Evolutionary conservation across 2,329 filamentous ascomycete species (phyloP).

Genomic region (Cercospora canescens): DNA sequence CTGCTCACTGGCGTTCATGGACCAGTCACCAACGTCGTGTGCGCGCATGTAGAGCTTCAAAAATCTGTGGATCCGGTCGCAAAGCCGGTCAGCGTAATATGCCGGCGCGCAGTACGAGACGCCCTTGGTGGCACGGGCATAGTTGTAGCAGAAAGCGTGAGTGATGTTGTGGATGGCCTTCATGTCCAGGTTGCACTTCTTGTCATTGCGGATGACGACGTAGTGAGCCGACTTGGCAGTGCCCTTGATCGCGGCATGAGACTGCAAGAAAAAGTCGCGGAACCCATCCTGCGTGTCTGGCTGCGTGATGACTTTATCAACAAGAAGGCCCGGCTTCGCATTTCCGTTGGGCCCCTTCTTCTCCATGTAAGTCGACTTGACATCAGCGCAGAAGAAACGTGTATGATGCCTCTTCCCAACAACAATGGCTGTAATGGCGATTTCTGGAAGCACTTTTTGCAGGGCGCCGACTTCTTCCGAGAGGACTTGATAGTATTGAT

Average conservation of each 20-base stretch:
- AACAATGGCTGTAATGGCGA: constrained; percentile 29
- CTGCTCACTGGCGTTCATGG: background rate
- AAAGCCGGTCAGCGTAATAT: constrained; percentile 44
- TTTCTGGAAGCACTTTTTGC: background rate
- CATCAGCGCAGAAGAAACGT: constrained; percentile 39
- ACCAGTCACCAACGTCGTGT: constrained; percentile 12
- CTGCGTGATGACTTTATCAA: constrained; percentile 34
- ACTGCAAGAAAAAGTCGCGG: constrained; percentile 40
- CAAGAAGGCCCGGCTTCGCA: constrained; percentile 31
- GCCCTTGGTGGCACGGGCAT: constrained; percentile 33
- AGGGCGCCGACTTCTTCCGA: constrained; percentile 10
- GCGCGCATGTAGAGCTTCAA: constrained; percentile 19
- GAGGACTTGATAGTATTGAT: constrained; percentile 28
- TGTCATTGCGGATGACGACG: constrained; percentile 33
- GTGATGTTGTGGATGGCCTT: constrained; percentile 29
- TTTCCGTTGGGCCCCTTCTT: constrained; percentile 11
- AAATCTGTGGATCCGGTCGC: constrained; percentile 38
- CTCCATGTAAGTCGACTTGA: constrained; percentile 19
- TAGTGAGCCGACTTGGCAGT: constrained; percentile 38
- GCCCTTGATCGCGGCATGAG: constrained; percentile 34
- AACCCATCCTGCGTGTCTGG: constrained; percentile 8
- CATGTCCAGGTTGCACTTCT: background rate
- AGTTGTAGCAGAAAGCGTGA: constrained; percentile 37
- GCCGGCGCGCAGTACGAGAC: constrained; percentile 41
- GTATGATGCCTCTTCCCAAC: constrained; percentile 44